Evolutionary conservation across 441 rosid species (phyloP), one percentile per base, ranked within the genome.

Genomic region (Dalechampia spathulata): DNA sequence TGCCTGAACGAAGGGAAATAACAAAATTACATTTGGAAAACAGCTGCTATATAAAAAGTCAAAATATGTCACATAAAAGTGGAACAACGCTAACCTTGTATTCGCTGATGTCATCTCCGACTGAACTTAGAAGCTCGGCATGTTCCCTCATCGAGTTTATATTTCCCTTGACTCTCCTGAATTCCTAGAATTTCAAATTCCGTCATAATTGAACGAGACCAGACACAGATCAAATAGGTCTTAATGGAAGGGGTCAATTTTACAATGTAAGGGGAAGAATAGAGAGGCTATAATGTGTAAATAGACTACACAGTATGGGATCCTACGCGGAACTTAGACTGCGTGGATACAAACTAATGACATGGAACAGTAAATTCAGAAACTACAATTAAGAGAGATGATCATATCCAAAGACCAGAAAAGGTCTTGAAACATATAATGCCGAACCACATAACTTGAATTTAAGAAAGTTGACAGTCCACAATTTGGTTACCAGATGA

Each of bases 41-140:
- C 25, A 55, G 63, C 17, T 37, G 32, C 7, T 23, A 40, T 17
- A 64, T n/a, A n/a, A 42, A n/a, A n/a, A n/a, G n/a, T n/a, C 26
- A 57, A 30, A 37, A 15, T 21, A 22, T 49, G 60, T 32, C 22
- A 40, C 51, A 46, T 36, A 17, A 55, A 60, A 20, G 27, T 46
- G 30, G 54, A 60, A 42, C 17, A 30, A 64, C 25, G 16, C 54
- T 60, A 67, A 85, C 97, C 97, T 90, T 87, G 53, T 79, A 85
- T 72, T 93, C 97, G 50, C 89, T 90, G 62, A 93, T 93, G 67
- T 90, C 99, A 61, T 85, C 99, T 76, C 97, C 77, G 54, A 93
- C 99, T 59, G 97, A 93, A 75, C 87, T 85, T 55, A 93, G 75
- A 68, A 93, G 95, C 78, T 93, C 99, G 7, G 96, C 89, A 43